phyloP scores from a whole-genome alignment of 495 filamentous ascomycete genomes.

The Parmelia sp. region DNA sequence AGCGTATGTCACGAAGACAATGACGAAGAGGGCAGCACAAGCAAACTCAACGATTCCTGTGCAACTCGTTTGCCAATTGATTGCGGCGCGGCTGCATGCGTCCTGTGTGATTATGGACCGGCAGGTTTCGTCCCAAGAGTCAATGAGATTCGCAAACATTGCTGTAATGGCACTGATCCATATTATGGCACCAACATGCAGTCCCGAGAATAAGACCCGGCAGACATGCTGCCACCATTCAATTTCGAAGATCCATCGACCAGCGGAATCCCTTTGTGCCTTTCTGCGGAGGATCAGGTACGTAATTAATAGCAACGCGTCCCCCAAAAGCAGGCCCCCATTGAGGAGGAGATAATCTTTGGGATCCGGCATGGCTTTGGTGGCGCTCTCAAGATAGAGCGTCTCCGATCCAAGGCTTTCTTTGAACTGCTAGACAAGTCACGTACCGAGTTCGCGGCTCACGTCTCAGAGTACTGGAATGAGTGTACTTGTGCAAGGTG shows the following conservation, averaged over 20 bases:
- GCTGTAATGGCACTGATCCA: background rate
- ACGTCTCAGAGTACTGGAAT: background rate
- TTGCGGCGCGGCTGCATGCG: background rate
- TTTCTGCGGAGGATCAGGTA: background rate
- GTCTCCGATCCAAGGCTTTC: background rate
- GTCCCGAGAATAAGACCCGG: background rate
- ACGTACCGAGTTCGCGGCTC: background rate
- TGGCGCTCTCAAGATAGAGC: background rate
- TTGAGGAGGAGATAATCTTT: background rate
- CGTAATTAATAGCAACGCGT: background rate
- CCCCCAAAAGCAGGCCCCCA: background rate
- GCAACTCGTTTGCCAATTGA: background rate
- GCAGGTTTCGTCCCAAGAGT: background rate
- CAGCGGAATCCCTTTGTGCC: background rate
- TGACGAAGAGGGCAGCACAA: background rate
- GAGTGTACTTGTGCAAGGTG: background rate
- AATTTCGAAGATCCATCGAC: background rate
- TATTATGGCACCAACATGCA: background rate
- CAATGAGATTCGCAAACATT: background rate
- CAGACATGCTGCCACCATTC: background rate
- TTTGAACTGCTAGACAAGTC: background rate
- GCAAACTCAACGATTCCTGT: background rate
- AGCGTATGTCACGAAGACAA: background rate
- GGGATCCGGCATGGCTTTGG: background rate
- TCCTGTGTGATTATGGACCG: background rate